phyloP scores from a whole-genome alignment of 345 rosid genomes.

The Pugionium cornutum region DNA sequence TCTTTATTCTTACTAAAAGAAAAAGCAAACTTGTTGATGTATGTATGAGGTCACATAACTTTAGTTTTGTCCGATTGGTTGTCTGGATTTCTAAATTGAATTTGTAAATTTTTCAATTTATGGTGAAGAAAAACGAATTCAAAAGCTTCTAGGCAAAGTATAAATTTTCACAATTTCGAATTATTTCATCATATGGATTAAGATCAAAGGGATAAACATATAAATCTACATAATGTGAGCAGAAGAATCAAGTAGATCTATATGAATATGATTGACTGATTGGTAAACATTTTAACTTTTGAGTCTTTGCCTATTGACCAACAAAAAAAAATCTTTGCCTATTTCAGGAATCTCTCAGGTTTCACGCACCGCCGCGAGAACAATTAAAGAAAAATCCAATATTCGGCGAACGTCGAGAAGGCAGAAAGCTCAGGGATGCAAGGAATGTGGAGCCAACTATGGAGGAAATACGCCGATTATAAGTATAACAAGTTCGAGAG shows the following conservation, averaged over 20 bases:
- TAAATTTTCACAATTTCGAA: not conserved
- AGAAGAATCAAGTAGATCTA: not conserved
- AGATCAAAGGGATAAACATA: not conserved
- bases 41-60: not conserved
- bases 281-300: conserved; percentile 1
- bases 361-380: conserved; percentile 33
- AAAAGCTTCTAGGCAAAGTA: not conserved
- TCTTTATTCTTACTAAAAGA: too few species aligned
- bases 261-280: conserved; percentile 14
- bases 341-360: conserved; percentile 13
- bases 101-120: not conserved
- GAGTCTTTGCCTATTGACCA: too few species aligned
- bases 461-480: conserved; percentile 87
- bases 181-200: not conserved
- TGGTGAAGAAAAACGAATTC: not conserved
- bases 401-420: not conserved
- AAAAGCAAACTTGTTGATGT: too few species aligned
- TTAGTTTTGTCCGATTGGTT: not conserved
- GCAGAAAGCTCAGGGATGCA: conserved; percentile 10
- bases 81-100: too few species aligned
- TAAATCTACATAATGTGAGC: not conserved
- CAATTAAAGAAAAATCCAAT: not conserved
- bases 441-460: conserved; percentile 65
- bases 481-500: conserved; percentile 70
- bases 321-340: not conserved